phyloP scores from a whole-genome alignment of 2,329 filamentous ascomycete species.

The Talaromyces sp. region DNA sequence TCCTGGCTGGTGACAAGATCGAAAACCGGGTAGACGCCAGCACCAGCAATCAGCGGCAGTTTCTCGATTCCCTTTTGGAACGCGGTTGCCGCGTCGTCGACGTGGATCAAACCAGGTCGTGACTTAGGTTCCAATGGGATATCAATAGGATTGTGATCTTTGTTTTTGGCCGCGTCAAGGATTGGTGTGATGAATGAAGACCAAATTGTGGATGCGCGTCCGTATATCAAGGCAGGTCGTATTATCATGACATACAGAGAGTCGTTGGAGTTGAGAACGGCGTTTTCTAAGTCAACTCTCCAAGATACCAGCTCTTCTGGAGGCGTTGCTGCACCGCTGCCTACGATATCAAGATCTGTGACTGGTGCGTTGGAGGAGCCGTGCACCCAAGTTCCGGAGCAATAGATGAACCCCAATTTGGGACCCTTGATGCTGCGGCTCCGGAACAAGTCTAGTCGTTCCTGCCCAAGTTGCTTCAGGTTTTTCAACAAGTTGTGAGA shows the following conservation, averaged over 20 bases:
- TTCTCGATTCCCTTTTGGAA: conserved; percentile 27
- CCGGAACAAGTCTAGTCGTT: conserved; percentile 16
- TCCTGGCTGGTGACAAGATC: conserved; percentile 30
- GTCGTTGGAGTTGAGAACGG: conserved; percentile 23
- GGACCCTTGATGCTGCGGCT: conserved; percentile 16
- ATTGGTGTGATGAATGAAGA: conserved; percentile 20
- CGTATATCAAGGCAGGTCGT: conserved; percentile 30
- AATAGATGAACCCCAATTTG: conserved; percentile 36
- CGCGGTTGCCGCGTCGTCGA: conserved; percentile 33
- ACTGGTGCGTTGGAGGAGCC: conserved; percentile 22
- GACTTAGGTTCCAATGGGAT: conserved; percentile 17
- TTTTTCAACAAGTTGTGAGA: conserved; percentile 17
- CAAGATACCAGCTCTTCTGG: conserved; percentile 23
- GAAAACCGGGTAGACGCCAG: conserved; percentile 32
- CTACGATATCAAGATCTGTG: conserved; percentile 26
- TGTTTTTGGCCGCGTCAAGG: conserved; percentile 17
- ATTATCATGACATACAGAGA: conserved; percentile 30
- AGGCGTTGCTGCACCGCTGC: conserved; percentile 11
- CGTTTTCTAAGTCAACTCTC: conserved; percentile 26
- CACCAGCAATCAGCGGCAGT: conserved; percentile 20
- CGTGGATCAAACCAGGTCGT: conserved; percentile 27
- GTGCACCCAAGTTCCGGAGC: conserved; percentile 34
- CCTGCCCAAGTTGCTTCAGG: conserved; percentile 11
- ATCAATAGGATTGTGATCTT: conserved; percentile 13
- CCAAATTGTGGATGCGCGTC: conserved; percentile 28